Conservation (phyloP, 2,329 filamentous ascomycete species). For the Apiospora kogelbergensis region DNA sequence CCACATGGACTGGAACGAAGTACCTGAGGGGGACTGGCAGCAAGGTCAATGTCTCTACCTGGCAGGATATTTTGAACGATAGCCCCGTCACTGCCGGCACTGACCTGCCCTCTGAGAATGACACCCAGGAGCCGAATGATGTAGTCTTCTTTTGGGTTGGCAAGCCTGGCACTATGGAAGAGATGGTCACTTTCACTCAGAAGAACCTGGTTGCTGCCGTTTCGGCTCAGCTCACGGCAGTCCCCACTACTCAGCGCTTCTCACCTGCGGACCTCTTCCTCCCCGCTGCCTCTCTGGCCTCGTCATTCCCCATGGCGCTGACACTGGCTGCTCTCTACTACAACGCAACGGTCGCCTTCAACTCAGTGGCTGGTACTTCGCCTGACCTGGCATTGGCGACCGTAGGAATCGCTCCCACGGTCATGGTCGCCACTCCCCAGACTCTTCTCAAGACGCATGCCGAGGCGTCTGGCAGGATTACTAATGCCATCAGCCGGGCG, state of each 20-base stretch:
- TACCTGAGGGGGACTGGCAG: slow-evolving; percentile 76
- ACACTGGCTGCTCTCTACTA: slow-evolving; percentile 81
- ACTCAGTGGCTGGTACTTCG: slow-evolving; percentile 76
- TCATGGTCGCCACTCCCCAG: slow-evolving; percentile 75
- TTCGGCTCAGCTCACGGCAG: slow-evolving; percentile 71
- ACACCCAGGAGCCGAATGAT: slow-evolving; percentile 51
- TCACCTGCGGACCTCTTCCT: slow-evolving; percentile 77
- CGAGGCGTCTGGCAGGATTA: slow-evolving; percentile 58
- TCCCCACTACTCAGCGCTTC: slow-evolving; percentile 75
- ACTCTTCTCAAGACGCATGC: slow-evolving; percentile 69
- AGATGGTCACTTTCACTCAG: slow-evolving; percentile 81
- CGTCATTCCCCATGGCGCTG: slow-evolving; percentile 75
- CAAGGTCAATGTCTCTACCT: slow-evolving; percentile 80
- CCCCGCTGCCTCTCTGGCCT: slow-evolving; percentile 77
- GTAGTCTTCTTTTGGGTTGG: slow-evolving; percentile 68
- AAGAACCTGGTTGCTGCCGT: slow-evolving; percentile 85
- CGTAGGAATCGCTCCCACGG: slow-evolving; percentile 73
- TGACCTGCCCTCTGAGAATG: slow-evolving; percentile 65
- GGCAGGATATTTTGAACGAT: slow-evolving; percentile 85
- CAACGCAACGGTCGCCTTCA: slow-evolving; percentile 83
- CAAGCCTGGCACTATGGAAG: slow-evolving; percentile 51
- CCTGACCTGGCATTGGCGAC: slow-evolving; percentile 73
- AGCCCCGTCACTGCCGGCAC: slow-evolving; percentile 55
- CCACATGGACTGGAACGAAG: slow-evolving; percentile 94
- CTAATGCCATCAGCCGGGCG: slow-evolving; percentile 63